These are phyloP conservation scores for Butyriboletus loyo DNA, from an alignment of 768 basidiomycete species.

Conservation along the genomic window DNA sequence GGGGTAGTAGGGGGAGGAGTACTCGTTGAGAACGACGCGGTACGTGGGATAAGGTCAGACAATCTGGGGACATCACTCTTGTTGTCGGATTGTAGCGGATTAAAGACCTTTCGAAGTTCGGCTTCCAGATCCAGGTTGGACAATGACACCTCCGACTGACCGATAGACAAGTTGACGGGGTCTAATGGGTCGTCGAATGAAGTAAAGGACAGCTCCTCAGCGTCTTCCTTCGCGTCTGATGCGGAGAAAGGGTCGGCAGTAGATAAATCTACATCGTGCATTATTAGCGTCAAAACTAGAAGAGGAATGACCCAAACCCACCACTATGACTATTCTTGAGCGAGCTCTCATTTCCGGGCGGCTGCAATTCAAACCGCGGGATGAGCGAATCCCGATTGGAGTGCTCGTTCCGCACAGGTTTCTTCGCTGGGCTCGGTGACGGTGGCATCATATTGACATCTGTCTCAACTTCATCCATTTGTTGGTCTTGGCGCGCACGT, in stretches of 20 bases:
- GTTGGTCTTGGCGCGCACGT: constrained; percentile 27
- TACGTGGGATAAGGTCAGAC: constrained; percentile 24
- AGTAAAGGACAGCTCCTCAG: constrained; percentile 24
- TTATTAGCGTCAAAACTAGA: background rate
- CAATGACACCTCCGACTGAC: constrained; percentile 36
- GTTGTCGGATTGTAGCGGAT: constrained; percentile 9
- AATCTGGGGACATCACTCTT: constrained; percentile 20
- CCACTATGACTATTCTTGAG: constrained; percentile 15
- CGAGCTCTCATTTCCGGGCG: constrained; percentile 18
- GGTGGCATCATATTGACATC: constrained; percentile 47
- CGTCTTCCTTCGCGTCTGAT: constrained; percentile 25
- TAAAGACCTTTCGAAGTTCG: constrained; percentile 25
- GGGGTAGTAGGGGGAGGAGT: constrained; percentile 26
- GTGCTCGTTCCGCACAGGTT: constrained; percentile 12
- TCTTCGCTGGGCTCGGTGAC: constrained; percentile 46
- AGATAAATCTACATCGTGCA: constrained; percentile 7
- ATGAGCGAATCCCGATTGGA: constrained; percentile 31
- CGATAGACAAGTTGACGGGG: constrained; percentile 34
- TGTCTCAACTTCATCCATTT: constrained; percentile 32
- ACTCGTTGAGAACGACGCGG: constrained; percentile 23
- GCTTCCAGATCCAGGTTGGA: constrained; percentile 32
- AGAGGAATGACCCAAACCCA: constrained; percentile 7
- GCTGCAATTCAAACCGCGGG: constrained; percentile 32
- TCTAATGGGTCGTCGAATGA: constrained; percentile 31
- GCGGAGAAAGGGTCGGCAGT: constrained; percentile 22